Evolutionary conservation across 2,329 filamentous ascomycete genomes (phyloP).

Genomic region (Diplodia mutila): DNA sequence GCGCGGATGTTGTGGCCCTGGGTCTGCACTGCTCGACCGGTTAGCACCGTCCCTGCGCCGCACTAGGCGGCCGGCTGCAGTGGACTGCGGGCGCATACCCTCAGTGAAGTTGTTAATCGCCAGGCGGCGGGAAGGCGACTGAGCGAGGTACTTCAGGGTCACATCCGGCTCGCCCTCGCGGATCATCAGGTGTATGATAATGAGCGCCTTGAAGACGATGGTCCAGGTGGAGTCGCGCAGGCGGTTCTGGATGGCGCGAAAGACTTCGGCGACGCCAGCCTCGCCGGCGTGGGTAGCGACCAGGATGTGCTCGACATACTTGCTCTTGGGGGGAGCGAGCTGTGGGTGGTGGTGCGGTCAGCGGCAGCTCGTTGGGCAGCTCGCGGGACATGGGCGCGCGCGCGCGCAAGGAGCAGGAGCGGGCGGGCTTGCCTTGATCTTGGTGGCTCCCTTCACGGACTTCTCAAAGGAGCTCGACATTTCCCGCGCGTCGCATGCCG

Average conservation of each 20-base stretch:
- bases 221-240: conserved; percentile 98
- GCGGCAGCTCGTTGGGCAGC: conserved; percentile 28
- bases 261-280: conserved; percentile 92
- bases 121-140: conserved; percentile 75
- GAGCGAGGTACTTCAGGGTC: conserved; percentile 81
- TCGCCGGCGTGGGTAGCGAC: conserved; percentile 94
- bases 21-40: conserved; percentile 71
- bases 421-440: conserved; percentile 76
- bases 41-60: conserved; percentile 14
- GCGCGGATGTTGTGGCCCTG: conserved; percentile 93
- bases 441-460: conserved; percentile 97
- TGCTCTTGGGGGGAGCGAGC: conserved; percentile 96
- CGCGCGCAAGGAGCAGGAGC: conserved; percentile 22
- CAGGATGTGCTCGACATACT: conserved; percentile 98
- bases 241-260: conserved; percentile 85
- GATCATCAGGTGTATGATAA: conserved; percentile 97
- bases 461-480: conserved; percentile 96
- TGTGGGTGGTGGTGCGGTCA: conserved; percentile 44
- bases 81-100: conserved; percentile 60
- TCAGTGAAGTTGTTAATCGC: conserved; percentile 91
- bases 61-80: background rate
- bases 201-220: conserved; percentile 97
- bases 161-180: conserved; percentile 89
- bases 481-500: conserved; percentile 30
- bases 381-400: background rate